Evolutionary conservation across 139 green algal species (phyloP), one percentile per base, ranked within the genome.

Genomic region (Chlamydomonas applanata): DNA sequence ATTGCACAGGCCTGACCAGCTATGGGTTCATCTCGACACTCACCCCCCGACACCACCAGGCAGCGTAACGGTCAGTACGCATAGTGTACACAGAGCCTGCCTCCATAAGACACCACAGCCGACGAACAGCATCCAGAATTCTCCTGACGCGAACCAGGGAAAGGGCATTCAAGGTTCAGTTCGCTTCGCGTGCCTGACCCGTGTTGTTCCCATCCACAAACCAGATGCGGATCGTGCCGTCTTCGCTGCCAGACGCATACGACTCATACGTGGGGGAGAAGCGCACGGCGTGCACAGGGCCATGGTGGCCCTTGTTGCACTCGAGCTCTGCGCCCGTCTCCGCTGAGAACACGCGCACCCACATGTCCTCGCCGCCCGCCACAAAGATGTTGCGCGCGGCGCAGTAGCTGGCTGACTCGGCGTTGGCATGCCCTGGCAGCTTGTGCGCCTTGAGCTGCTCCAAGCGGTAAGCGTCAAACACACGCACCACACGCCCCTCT

Each of bases 171-270:
- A n/a, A n/a, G n/a, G n/a, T n/a, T 65, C 46, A 49, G 40, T 49
- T 49, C 40, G 40, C 62, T 4, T 32, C 30, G 13, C 62, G 27
- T 2, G 32, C 30, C 14, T 44, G 59, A 14, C 62, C 30, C 11
- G 40, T 11, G 40, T 49, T 49, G 40, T 49, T 49, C 40, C 29
- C 73, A 5, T 74, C 71, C 29, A 78, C 9, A 27, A 22, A 59
- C 95, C 95, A 99, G 64, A 99, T 93, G 44, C 95, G 86, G 29
- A 99, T 98, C 1, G 95, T 99, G 16, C 96, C 96, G 76, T 99
- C 96, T 71, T 99, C 96, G 9, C 86, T 95, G 11, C 96, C 96
- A 9, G 91, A 96, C 0, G 95, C 91, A 80, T 96, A 99, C 3
- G 90, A 90, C 36, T 93, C 84, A 4, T 92, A 94, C 3, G 86